phyloP scores from a whole-genome alignment of 2,329 filamentous ascomycete genomes.

The Erysiphe pulchra region DNA sequence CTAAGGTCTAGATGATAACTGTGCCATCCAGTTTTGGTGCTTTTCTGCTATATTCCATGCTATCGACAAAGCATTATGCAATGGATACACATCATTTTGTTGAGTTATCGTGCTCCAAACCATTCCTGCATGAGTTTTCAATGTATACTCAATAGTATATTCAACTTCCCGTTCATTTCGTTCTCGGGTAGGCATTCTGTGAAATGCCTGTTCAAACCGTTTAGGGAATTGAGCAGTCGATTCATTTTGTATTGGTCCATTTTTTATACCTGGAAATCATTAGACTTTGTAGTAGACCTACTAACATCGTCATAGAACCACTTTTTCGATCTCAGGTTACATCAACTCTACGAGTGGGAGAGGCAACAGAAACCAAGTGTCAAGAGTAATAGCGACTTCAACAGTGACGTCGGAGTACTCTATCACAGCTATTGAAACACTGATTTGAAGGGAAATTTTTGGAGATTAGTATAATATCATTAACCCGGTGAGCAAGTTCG shows the following conservation, averaged over 20 bases:
- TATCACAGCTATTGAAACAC: no score
- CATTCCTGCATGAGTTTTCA: background rate
- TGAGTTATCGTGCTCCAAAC: background rate
- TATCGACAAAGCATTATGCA: background rate
- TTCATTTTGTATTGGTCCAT: background rate
- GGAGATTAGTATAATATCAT: no score
- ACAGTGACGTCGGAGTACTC: no score
- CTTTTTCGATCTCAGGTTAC: no score
- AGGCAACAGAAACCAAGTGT: no score
- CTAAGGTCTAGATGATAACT: background rate
- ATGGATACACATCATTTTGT: background rate
- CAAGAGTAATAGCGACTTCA: no score
- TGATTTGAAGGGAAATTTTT: no score
- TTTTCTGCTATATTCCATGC: background rate
- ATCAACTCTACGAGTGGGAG: no score
- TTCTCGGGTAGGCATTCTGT: background rate
- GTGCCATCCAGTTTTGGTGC: background rate
- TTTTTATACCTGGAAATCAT: no score
- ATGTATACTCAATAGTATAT: background rate
- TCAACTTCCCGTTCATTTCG: background rate
- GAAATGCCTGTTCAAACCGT: background rate
- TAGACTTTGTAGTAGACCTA: no score
- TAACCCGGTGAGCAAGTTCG: no score
- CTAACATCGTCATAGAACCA: no score
- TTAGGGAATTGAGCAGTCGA: background rate